Evolutionary conservation across 768 basidiomycete species (phyloP), one percentile per base, ranked within the genome.

Genomic region (Infundibulicybe gibba): DNA sequence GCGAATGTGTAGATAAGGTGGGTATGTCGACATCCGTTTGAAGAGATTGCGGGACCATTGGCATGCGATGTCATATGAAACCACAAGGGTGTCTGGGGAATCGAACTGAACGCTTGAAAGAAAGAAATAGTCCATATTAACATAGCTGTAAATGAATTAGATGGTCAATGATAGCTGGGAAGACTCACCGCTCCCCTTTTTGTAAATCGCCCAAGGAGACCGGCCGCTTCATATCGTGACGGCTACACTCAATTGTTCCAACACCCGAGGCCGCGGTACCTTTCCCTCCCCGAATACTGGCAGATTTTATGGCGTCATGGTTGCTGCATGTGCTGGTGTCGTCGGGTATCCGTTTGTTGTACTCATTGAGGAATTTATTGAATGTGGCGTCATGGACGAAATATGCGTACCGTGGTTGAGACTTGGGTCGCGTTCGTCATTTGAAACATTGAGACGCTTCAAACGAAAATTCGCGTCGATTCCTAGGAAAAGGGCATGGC

Each of bases 391-490:
- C 45, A 12, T 57, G 55, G 9, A 56, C 41, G 20, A 53, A 53
- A 38, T 56, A 57, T 6, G 56, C 46, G 39, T 40, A 47, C 56
- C 56, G 1, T 4, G 19, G 34, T 45, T 48, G 2, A 57, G 45
- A 9, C 43, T 32, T 2, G 56, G 56, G 41, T 57, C 49, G 11
- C 10, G 32, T n/a, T 32, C 32, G 3, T 51, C 41, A 1, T 12
- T 49, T 32, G 52, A 56, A 4, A 41, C 39, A 5, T 20, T 42
- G 21, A 40, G 48, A 12, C 47, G 25, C 44, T 57, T 56, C 14
- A 59, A 43, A 2, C 54, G 47, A 40, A 62, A 63, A 47, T 60
- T 60, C 3, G 54, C 46, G 17, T 61, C 53, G 2, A 60, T 50
- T 9, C 49, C 50, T 2, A 62, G 10, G 19, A 56, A 50, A 2